A percentile compares a stretch with the other conserved stretches of the same genome.
These are phyloP conservation scores for Paramecium biaurelia DNA, from an alignment of 73 alveolate genomes.

Conservation along the genomic window DNA sequence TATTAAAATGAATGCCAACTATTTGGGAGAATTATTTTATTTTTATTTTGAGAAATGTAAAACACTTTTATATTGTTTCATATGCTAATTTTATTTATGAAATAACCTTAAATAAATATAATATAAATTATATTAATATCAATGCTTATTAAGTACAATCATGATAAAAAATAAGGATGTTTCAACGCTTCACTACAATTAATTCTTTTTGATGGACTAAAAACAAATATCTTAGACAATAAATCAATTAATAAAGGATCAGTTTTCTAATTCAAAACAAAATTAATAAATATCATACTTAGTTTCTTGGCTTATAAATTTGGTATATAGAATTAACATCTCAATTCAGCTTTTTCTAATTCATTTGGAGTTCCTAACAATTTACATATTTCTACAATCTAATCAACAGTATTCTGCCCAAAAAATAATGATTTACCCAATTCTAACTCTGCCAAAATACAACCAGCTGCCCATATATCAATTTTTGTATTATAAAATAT, in stretches of 20 bases:
- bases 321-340: not conserved
- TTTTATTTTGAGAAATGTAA: not conserved
- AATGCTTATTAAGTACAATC: not conserved
- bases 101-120: not conserved
- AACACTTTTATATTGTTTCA: not conserved
- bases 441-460: constrained; percentile 26
- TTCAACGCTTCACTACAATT: constrained; percentile 76
- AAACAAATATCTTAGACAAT: constrained; percentile 69
- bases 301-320: not conserved
- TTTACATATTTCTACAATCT: constrained; percentile 66
- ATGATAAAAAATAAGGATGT: constrained; percentile 81
- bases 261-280: constrained; percentile 27
- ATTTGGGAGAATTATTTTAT: not conserved
- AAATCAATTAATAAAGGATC: constrained; percentile 59
- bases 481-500: constrained; percentile 72
- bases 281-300: not conserved
- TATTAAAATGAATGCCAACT: not conserved
- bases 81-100: not conserved
- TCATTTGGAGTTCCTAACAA: constrained; percentile 59
- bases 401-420: constrained; percentile 73
- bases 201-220: constrained; percentile 78
- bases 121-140: too few species aligned
- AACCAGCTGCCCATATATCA: constrained; percentile 90
- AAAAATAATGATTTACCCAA: constrained; percentile 70
- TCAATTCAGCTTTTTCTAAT: not conserved